phyloP scores from a whole-genome alignment of 2,329 filamentous ascomycete genomes.

The Penicillium sp. region DNA sequence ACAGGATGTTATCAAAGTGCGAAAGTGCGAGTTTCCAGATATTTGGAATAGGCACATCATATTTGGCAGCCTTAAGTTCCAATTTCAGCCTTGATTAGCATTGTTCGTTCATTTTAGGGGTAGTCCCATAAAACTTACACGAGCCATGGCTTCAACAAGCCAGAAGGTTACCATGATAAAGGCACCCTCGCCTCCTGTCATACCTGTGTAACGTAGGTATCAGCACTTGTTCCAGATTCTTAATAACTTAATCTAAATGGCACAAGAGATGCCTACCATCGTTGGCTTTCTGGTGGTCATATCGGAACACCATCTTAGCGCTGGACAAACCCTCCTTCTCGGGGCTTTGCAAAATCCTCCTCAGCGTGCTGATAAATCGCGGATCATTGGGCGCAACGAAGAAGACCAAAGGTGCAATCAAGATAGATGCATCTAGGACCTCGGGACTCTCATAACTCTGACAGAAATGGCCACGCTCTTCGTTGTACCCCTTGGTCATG shows the following conservation, averaged over 20 bases:
- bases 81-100: not conserved
- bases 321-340: conserved; percentile 75
- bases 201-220: conserved; percentile 49
- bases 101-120: not conserved
- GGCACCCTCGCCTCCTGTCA: conserved; percentile 71
- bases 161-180: conserved; percentile 84
- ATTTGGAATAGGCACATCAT: conserved; percentile 34
- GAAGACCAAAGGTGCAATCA: conserved; percentile 76
- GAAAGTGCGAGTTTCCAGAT: conserved; percentile 55
- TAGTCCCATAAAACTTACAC: conserved; percentile 51
- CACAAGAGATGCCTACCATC: conserved; percentile 56
- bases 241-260: not conserved
- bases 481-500: conserved; percentile 76
- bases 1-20: conserved; percentile 75
- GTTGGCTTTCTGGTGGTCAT: conserved; percentile 66
- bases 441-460: conserved; percentile 74
- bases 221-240: conserved; percentile 17
- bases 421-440: conserved; percentile 69
- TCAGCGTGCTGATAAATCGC: conserved; percentile 69
- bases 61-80: conserved; percentile 27
- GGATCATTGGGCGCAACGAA: conserved; percentile 77
- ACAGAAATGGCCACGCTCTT: conserved; percentile 66
- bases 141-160: conserved; percentile 75
- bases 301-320: conserved; percentile 73
- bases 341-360: conserved; percentile 68